phyloP scores from a whole-genome alignment of 192 early-diverging fungal genomes.

The Backusella circina region DNA sequence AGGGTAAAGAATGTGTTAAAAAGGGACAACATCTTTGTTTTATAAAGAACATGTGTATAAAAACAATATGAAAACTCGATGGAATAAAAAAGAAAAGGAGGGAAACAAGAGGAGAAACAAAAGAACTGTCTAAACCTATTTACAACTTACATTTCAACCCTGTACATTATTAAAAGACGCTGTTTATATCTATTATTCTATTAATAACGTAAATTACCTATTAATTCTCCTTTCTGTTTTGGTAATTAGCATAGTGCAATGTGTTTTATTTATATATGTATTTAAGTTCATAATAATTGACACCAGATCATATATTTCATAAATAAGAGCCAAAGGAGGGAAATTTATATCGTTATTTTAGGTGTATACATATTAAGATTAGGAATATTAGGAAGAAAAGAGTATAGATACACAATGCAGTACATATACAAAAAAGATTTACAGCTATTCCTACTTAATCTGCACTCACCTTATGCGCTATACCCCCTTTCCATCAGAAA shows the following conservation, averaged over 20 bases:
- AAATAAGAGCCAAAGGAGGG: background rate
- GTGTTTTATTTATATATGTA: background rate
- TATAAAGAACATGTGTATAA: background rate
- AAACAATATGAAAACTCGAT: background rate
- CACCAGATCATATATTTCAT: background rate
- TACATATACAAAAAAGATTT: background rate
- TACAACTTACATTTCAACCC: background rate
- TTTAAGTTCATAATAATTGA: background rate
- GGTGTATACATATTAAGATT: background rate
- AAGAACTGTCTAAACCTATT: background rate
- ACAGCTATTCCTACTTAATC: background rate
- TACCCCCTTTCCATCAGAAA: background rate
- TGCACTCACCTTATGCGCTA: background rate
- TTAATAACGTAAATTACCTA: background rate
- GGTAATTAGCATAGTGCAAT: background rate
- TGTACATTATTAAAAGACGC: background rate
- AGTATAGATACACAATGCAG: background rate
- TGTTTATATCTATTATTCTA: background rate
- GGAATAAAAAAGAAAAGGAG: background rate
- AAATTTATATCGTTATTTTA: background rate
- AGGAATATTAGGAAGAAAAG: background rate
- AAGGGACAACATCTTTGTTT: conserved; percentile 1
- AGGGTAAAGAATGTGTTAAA: background rate
- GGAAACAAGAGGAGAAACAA: conserved; percentile 2
- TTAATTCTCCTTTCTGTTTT: background rate